phyloP scores from a whole-genome alignment of 176 grass and related monocot species.

The Ampelocalamus luodianensis region DNA sequence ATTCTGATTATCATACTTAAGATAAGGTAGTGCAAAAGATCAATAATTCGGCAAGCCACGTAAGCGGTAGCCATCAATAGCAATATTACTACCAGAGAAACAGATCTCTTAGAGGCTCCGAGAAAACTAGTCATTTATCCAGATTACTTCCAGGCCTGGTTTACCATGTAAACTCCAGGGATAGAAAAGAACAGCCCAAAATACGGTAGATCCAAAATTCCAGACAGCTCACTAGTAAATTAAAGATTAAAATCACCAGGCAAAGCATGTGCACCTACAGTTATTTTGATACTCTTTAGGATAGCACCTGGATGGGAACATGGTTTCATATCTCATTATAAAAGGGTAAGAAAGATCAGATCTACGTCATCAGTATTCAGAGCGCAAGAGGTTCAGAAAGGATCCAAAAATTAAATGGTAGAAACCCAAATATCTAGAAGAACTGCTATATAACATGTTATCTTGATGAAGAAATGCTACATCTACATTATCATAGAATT shows the following conservation, averaged over 20 bases:
- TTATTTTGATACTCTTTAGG: background rate
- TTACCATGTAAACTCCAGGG: background rate
- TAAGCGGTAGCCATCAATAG: background rate
- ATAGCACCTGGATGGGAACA: slow-evolving; percentile 19
- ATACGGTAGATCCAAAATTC: background rate
- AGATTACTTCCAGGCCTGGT: background rate
- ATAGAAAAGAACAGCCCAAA: background rate
- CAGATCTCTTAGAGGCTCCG: background rate
- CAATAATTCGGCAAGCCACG: background rate
- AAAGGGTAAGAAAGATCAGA: slow-evolving; percentile 11
- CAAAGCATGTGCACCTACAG: slow-evolving; percentile 3
- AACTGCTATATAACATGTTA: background rate
- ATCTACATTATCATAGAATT: background rate
- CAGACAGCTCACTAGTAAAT: background rate
- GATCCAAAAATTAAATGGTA: background rate
- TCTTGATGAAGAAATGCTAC: background rate
- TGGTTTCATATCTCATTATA: slow-evolving; percentile 1
- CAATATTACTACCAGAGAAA: slow-evolving; percentile 7
- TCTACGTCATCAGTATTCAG: slow-evolving; percentile 4
- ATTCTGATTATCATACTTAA: slow-evolving; percentile 18
- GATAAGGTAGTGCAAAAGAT: background rate
- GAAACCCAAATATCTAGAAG: background rate
- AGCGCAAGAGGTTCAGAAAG: background rate
- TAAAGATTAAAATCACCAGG: background rate
- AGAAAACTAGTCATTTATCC: background rate